These are phyloP conservation scores for Rozella allomycis DNA, from an alignment of 371 early-diverging fungal species.

Conservation along the genomic window DNA sequence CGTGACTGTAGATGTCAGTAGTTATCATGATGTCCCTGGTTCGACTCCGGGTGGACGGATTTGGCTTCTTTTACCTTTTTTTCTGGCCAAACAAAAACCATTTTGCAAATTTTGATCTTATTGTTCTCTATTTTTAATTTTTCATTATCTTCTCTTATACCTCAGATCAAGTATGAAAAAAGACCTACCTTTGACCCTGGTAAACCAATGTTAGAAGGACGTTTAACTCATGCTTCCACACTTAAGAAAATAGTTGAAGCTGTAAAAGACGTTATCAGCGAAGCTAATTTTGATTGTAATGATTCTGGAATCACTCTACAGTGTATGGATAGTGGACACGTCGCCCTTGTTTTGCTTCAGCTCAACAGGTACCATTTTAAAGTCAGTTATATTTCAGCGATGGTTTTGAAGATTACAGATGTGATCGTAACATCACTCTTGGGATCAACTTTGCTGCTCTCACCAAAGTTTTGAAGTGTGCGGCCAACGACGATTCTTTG, in stretches of 20 bases:
- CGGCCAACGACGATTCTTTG: conserved; percentile 72
- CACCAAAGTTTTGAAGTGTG: conserved; percentile 83
- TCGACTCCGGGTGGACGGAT: too few relatives aligned
- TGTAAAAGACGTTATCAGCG: conserved; percentile 84
- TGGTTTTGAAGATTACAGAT: conserved; percentile 87
- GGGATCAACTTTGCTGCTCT: conserved; percentile 71
- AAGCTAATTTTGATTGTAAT: conserved; percentile 93
- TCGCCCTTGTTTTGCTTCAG: conserved; percentile 73
- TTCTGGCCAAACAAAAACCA: too few relatives aligned
- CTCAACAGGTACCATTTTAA: too few relatives aligned
- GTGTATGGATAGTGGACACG: conserved; percentile 96
- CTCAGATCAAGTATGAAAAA: too few relatives aligned
- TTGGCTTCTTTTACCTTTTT: too few relatives aligned
- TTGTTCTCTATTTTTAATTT: too few relatives aligned
- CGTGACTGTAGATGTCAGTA: too few relatives aligned
- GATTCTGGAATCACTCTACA: conserved; percentile 90
- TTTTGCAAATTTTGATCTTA: too few relatives aligned
- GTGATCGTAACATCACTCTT: conserved; percentile 5
- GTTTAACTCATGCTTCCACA: conserved; percentile 7
- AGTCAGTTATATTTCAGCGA: too few relatives aligned
- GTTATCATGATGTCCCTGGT: too few relatives aligned
- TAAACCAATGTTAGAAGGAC: conserved; percentile 3
- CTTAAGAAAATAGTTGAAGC: conserved; percentile 89
- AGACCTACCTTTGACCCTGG: too few relatives aligned
- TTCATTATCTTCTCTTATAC: too few relatives aligned